Conservation (phyloP, 2,329 filamentous ascomycete genomes). For the Colletotrichum nymphaeae region DNA sequence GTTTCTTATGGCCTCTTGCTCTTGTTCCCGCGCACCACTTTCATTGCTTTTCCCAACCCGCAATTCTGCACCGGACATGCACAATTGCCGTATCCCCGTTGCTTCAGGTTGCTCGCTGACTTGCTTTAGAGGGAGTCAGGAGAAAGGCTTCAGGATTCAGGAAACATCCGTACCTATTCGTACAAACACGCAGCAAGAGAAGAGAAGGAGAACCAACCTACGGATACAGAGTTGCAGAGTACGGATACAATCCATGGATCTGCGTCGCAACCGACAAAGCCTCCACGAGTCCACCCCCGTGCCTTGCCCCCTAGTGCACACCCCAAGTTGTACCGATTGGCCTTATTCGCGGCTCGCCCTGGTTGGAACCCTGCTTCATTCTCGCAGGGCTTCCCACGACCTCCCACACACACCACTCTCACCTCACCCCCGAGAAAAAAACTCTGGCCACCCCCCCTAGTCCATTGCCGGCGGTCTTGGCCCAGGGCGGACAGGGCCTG, state of each 20-base stretch:
- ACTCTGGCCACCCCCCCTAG: constrained; percentile 24
- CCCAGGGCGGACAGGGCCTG: constrained; percentile 10
- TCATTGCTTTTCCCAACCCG: constrained; percentile 13
- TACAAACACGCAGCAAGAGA: neutral
- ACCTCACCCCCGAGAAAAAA: constrained; percentile 12
- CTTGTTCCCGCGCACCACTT: neutral
- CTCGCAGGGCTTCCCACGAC: constrained; percentile 14
- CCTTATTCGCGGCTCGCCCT: neutral
- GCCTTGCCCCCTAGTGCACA: neutral
- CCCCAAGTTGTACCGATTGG: constrained; percentile 13
- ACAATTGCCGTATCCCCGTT: neutral
- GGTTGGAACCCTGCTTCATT: constrained; percentile 22
- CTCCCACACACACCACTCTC: constrained; percentile 5
- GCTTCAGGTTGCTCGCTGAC: neutral
- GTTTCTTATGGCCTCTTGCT: neutral
- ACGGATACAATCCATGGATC: constrained; percentile 4
- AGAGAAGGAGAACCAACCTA: neutral
- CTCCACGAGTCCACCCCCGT: constrained; percentile 27
- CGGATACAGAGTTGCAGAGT: no score
- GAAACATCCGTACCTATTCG: no score
- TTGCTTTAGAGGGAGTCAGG: neutral
- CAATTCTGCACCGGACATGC: neutral
- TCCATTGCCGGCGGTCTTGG: constrained; percentile 26
- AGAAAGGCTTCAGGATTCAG: neutral
- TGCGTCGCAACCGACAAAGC: constrained; percentile 25